Conservation (phyloP, 768 basidiomycete genomes). For the Cytidiella melzeri region DNA sequence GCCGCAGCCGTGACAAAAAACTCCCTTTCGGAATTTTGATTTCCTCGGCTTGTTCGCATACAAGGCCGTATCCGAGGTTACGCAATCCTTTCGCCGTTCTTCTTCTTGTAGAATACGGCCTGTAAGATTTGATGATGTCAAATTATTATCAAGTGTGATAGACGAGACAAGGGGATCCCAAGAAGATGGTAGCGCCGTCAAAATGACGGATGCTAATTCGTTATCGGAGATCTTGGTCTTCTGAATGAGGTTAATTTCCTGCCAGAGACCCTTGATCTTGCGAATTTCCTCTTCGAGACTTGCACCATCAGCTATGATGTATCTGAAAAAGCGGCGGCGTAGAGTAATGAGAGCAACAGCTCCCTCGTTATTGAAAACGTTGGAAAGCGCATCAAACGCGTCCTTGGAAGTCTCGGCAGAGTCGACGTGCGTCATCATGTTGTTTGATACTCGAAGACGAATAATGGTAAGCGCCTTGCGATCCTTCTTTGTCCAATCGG, state of each 20-base stretch:
- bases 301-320: neutral
- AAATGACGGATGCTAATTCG: neutral
- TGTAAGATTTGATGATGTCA: neutral
- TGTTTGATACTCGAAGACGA: constrained; percentile 23
- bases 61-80: neutral
- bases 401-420: constrained; percentile 7
- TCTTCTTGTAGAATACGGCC: constrained; percentile 1
- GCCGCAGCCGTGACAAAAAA: neutral
- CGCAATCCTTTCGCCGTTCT: neutral
- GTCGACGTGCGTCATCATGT: constrained; percentile 25
- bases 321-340: neutral
- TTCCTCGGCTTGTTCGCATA: neutral
- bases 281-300: neutral
- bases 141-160: neutral
- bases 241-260: neutral
- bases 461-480: constrained; percentile 27
- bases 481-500: constrained; percentile 25
- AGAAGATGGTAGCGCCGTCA: neutral
- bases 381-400: neutral
- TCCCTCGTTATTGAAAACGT: neutral
- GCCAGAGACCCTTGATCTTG: neutral
- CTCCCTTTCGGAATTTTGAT: neutral
- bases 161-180: neutral
- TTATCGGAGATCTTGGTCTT: neutral
- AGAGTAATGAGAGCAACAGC: neutral